These are phyloP conservation scores for Phytophthora lateralis DNA, from an alignment of 352 stramenopile species.

Conservation along the genomic window DNA sequence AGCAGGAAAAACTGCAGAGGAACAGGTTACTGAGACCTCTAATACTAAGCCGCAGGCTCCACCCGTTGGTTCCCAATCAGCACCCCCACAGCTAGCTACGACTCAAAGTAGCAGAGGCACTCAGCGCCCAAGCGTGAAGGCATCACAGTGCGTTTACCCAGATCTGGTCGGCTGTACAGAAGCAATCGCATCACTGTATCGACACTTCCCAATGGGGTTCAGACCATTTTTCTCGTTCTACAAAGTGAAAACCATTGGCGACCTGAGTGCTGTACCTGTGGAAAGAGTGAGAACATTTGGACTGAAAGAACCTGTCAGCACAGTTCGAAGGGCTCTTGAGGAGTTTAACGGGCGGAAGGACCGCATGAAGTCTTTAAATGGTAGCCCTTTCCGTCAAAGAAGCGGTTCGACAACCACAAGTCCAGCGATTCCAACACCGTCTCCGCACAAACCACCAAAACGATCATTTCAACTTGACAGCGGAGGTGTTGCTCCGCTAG, in stretches of 20 bases:
- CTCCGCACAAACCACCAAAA: constrained; percentile 41
- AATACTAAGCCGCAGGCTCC: not conserved
- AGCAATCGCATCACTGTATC: constrained; percentile 50
- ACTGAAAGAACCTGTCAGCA: constrained; percentile 60
- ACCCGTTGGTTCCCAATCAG: constrained; percentile 17
- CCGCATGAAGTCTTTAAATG: constrained; percentile 40
- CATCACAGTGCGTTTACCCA: constrained; percentile 45
- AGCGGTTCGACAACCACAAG: constrained; percentile 20
- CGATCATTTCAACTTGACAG: constrained; percentile 28
- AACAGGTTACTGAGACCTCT: not conserved
- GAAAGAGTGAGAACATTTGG: constrained; percentile 64
- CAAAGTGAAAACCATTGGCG: constrained; percentile 74
- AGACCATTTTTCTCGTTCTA: constrained; percentile 63
- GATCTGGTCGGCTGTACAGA: constrained; percentile 54
- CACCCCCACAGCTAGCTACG: constrained; percentile 14
- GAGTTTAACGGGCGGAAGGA: constrained; percentile 53
- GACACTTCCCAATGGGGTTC: constrained; percentile 61
- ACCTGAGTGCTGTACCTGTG: constrained; percentile 55
- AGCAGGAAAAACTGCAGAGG: not conserved
- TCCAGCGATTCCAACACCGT: constrained; percentile 35
- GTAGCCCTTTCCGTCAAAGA: constrained; percentile 48
- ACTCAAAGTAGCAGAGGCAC: constrained; percentile 1
- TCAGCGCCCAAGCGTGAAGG: constrained; percentile 10
- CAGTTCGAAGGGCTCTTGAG: constrained; percentile 55
- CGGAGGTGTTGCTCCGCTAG: constrained; percentile 19